phyloP scores from a whole-genome alignment of 1,139 yeast species.

The Suhomyces guaymorum region DNA sequence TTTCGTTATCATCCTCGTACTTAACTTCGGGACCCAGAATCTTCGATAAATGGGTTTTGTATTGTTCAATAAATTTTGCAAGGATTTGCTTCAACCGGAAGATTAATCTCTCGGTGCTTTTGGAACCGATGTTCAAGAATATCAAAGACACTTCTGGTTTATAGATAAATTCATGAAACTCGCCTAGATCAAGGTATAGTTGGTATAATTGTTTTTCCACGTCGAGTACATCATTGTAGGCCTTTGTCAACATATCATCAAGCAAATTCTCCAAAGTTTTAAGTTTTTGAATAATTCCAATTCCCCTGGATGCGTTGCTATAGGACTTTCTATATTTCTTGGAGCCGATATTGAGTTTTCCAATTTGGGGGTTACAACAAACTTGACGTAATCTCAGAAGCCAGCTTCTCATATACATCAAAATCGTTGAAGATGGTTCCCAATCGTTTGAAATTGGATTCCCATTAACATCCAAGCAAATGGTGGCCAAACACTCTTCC shows the following conservation, averaged over 20 bases:
- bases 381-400: slow-evolving; percentile 67
- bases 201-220: slow-evolving; percentile 51
- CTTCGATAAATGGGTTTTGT: slow-evolving; percentile 11
- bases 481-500: slow-evolving; percentile 60
- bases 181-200: slow-evolving; percentile 56
- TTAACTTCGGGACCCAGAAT: slow-evolving; percentile 6
- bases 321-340: slow-evolving; percentile 28
- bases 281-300: slow-evolving; percentile 33
- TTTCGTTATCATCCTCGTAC: slow-evolving; percentile 27
- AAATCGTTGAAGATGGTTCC: slow-evolving; percentile 47
- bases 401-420: slow-evolving; percentile 62
- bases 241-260: slow-evolving; percentile 57
- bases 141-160: slow-evolving; percentile 51
- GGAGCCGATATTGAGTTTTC: slow-evolving; percentile 37
- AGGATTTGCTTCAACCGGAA: slow-evolving; percentile 24
- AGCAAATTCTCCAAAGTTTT: slow-evolving; percentile 72
- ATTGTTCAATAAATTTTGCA: slow-evolving; percentile 18
- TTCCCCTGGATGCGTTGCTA: slow-evolving; percentile 13
- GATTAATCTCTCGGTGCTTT: slow-evolving; percentile 34
- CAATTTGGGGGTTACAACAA: slow-evolving; percentile 82
- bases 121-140: slow-evolving; percentile 42
- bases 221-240: slow-evolving; percentile 49
- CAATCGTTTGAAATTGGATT: slow-evolving; percentile 52
- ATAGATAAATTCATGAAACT: slow-evolving; percentile 55
- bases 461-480: slow-evolving; percentile 61